Evolutionary conservation across 2,329 filamentous ascomycete species (phyloP).

Genomic region (Verticillium nubilum): DNA sequence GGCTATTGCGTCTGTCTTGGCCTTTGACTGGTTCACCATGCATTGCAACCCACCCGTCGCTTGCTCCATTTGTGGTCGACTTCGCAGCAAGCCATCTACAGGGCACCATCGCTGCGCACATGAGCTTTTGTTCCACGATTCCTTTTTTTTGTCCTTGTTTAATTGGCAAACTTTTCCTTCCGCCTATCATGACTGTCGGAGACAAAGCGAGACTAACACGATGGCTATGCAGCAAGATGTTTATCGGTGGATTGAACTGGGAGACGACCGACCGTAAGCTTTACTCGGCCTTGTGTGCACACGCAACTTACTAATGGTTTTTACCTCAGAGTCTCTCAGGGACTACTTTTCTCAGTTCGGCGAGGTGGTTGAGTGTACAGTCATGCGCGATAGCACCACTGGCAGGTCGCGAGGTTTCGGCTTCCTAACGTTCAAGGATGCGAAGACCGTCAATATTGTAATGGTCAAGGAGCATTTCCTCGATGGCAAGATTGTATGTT

Average conservation of each 20-base stretch:
- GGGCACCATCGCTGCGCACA: neutral
- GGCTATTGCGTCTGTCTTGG: neutral
- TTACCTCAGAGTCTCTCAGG: conserved; percentile 74
- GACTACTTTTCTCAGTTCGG: conserved; percentile 98
- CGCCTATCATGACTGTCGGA: neutral
- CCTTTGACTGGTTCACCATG: neutral
- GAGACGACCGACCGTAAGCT: conserved; percentile 93
- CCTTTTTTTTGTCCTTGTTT: neutral
- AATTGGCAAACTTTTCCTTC: neutral
- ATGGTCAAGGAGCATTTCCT: conserved; percentile 99
- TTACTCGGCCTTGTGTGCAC: neutral
- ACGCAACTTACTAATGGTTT: neutral
- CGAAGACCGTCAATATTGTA: conserved; percentile 96
- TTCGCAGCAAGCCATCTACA: neutral
- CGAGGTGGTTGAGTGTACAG: conserved; percentile 94
- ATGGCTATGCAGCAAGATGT: conserved; percentile 83
- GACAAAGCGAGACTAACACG: neutral
- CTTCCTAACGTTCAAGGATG: conserved; percentile 95
- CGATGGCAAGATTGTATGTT: conserved; percentile 92
- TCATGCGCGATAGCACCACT: conserved; percentile 96
- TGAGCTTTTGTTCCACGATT: neutral
- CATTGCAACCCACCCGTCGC: neutral
- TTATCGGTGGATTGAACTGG: conserved; percentile 98
- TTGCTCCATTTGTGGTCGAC: neutral
- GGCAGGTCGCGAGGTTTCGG: conserved; percentile 94